Evolutionary conservation across 2,329 filamentous ascomycete species (phyloP), one percentile per base, ranked within the genome.

Genomic region (Pseudogymnoascus sp.): DNA sequence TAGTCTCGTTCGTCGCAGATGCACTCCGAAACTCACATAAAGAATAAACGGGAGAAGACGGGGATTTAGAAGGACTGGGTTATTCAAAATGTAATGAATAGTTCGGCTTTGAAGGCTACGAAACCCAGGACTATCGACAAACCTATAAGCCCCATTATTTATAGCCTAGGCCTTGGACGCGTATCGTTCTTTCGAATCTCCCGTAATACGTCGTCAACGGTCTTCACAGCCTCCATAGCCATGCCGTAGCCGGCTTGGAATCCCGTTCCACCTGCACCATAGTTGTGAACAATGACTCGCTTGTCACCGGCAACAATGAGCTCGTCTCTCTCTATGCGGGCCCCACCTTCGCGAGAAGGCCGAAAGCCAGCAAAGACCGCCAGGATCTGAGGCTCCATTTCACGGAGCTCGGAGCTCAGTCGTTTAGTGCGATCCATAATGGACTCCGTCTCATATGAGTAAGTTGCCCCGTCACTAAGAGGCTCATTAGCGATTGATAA

Each of bases 231-330:
- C 37, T 77, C 76, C 19, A 73, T 14, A 0, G 76, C 75, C 75
- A 77, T 77, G 5, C 75, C 75, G 40, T 74, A 77, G 4, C 76
- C 75, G 3, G 78, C 77, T 60, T 78, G 77, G 63, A 75, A 81
- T 0, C 78, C 78, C 1, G 78, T 78, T 6, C 78, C 78, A 1
- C 78, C 77, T 6, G 78, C 78, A 6, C 78, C 78, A 65, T 81
- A 79, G 61, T 79, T 78, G 66, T 78, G 77, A 6, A 79, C 67
- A 1, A 76, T 65, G 12, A 70, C 24, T 3, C 59, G 61, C 2
- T 60, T 63, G 2, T 66, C 65, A 5, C 70, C 72, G 2, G 62
- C 63, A 2, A 76, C 66, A 0, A 19, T 75, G 7, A 65, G 68
- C 12, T 60, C 61, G 41, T 74, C 76, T 1, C 69, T 64, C 64